Evolutionary conservation across 106 monocot genomes (phyloP).

Genomic region (Dioscorea alata): DNA sequence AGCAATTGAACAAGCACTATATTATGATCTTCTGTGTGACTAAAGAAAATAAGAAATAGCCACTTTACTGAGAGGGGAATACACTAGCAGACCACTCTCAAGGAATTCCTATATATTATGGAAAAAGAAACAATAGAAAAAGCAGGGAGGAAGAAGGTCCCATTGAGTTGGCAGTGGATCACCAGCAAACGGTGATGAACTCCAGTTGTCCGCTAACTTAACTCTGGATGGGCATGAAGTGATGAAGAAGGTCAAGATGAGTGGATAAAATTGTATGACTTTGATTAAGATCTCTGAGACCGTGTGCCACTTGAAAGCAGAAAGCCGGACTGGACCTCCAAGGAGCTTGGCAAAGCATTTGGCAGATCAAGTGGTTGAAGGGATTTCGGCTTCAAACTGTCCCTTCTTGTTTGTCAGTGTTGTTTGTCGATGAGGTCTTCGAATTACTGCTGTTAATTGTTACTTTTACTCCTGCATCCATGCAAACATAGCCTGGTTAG

Average conservation of each 20-base stretch:
- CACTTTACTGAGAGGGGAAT: too few relatives aligned
- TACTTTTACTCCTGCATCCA: constrained; percentile 1
- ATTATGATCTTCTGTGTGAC: too few relatives aligned
- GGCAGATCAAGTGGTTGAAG: neutral
- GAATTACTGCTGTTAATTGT: neutral
- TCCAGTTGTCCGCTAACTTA: neutral
- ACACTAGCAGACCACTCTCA: neutral
- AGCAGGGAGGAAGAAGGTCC: constrained; percentile 1
- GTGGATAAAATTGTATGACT: constrained; percentile 1
- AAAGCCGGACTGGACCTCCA: neutral
- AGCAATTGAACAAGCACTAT: too few relatives aligned
- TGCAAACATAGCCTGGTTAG: too few relatives aligned
- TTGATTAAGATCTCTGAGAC: constrained; percentile 2
- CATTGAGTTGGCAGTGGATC: neutral
- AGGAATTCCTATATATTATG: constrained; percentile 13
- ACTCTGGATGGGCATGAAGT: neutral
- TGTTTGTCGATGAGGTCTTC: neutral
- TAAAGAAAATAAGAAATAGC: too few relatives aligned
- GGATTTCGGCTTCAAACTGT: constrained; percentile 1
- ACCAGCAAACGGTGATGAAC: neutral
- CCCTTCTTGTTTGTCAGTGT: constrained; percentile 5
- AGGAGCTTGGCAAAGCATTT: constrained; percentile 1
- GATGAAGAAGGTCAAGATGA: constrained; percentile 4
- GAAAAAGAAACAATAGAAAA: constrained; percentile 4
- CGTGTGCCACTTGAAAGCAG: neutral